Percentiles rank a stretch among this genome's conserved stretches.
These are phyloP conservation scores for Leishmania mexicana DNA, from an alignment of 208 protist species.

Conservation along the genomic window DNA sequence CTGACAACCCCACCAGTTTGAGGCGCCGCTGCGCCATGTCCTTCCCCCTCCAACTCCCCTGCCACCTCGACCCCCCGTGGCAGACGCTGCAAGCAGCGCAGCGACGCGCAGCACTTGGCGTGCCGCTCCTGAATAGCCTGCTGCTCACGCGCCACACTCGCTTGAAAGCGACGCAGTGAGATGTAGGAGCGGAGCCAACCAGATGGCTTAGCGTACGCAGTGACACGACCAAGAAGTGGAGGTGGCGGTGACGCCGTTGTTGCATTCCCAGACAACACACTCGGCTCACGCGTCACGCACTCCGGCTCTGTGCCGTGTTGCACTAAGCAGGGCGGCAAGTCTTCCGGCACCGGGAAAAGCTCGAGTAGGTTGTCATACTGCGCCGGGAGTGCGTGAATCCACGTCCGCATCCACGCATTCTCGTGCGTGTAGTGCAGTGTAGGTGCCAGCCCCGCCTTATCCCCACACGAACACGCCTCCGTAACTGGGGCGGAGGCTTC, in stretches of 20 bases:
- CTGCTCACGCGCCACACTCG: constrained; percentile 51
- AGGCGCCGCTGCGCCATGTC: not conserved
- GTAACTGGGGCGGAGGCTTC: not conserved
- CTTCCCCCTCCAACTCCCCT: not conserved
- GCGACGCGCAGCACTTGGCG: constrained; percentile 33
- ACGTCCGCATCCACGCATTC: constrained; percentile 74
- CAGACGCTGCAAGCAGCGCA: constrained; percentile 36
- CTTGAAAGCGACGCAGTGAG: constrained; percentile 45
- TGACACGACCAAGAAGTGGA: constrained; percentile 3
- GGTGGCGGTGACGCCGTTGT: not conserved
- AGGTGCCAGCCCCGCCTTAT: not conserved
- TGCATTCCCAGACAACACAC: not conserved
- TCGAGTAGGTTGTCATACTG: constrained; percentile 88
- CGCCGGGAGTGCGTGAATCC: constrained; percentile 65
- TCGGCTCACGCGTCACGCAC: not conserved
- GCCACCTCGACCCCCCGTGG: constrained; percentile 16
- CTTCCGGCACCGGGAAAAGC: constrained; percentile 25
- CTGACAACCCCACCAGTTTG: not conserved
- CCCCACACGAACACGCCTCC: not conserved
- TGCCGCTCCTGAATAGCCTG: constrained; percentile 39
- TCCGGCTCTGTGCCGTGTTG: not conserved
- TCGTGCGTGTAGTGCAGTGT: constrained; percentile 46
- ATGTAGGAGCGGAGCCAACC: constrained; percentile 31
- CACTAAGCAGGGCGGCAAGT: not conserved
- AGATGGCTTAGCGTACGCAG: constrained; percentile 8